Conservation (phyloP, 495 filamentous ascomycete genomes). For the Lentithecium fluviatile region DNA sequence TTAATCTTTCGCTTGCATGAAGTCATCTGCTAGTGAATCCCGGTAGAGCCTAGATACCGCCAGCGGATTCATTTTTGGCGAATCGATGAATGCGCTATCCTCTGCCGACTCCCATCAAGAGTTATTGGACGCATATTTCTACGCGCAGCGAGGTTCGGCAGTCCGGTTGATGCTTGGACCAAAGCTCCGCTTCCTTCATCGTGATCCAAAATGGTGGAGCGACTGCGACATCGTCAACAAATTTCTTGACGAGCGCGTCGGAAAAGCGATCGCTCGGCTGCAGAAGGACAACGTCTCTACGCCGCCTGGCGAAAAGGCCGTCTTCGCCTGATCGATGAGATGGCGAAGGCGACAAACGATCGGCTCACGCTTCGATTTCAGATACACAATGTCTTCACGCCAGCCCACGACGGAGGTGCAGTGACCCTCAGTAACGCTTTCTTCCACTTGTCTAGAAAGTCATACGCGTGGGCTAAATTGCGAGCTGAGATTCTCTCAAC, state of each 20-base stretch:
- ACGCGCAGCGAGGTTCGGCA: constrained; percentile 19
- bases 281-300: too few species aligned
- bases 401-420: constrained; percentile 43
- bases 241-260: too few species aligned
- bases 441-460: constrained; percentile 12
- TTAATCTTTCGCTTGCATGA: background rate
- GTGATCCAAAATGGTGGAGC: constrained; percentile 59
- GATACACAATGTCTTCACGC: constrained; percentile 71
- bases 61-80: constrained; percentile 77
- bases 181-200: constrained; percentile 52
- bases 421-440: constrained; percentile 36
- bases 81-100: constrained; percentile 4
- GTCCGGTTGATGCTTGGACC: constrained; percentile 19
- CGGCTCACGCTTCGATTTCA: constrained; percentile 70
- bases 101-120: constrained; percentile 13
- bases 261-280: too few species aligned
- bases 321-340: constrained; percentile 76
- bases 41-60: constrained; percentile 71
- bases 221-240: too few species aligned
- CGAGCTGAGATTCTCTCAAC: constrained; percentile 13
- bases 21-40: too few species aligned
- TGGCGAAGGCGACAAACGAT: constrained; percentile 72
- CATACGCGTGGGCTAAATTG: constrained; percentile 4
- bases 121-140: constrained; percentile 35
- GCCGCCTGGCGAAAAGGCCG: too few species aligned